Base-by-base conservation (phyloP, 495 filamentous ascomycete genomes). In the Chaetomidium leptoderma region DNA sequence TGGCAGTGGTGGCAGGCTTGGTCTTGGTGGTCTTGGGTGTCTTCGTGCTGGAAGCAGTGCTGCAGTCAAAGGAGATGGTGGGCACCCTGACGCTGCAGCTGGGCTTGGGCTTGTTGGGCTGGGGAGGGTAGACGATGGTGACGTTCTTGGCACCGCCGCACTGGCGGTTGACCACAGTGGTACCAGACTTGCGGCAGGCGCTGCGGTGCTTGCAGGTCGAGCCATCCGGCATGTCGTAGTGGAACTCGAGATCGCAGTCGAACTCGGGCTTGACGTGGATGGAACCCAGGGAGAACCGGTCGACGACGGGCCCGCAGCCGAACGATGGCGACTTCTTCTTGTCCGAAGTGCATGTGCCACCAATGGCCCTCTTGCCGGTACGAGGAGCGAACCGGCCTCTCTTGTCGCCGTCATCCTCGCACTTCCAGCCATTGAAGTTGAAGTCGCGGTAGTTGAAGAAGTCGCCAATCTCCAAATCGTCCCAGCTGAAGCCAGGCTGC, bases 141-240 rank as follows among this genome's bases (percentile, higher is more conserved):
- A 96, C 89, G 23, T 80, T 81, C 66, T 78, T 87, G 56, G 92
- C 92, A 74, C 92, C 91, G 80, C 91, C 92, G 70, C 92, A 97
- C 77, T 96, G 90, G 58, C 77, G 82, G 78, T 96, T 96, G 71
- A 79, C 70, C 61, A 96, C 78, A 51, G 76, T 79, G 49, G 83
- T 83, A 65, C 88, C 88, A 24, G 76, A 75, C 46, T 81, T 72
- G 50, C 75, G 78, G 80, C 88, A 93, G 29, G 72, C 63, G 53
- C 80, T 75, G 37, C 78, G 83, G 70, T 91, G 85, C 72, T 85
- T 89, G 83, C 92, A 96, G 55, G 73, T 81, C 39, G 82, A 84
- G 55, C 85, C 86, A 68, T 91, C 87, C 3, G 84, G 81, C 89
- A 95, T 92, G 65, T 76, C 76, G 73, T 91, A 95, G 76, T 88